phyloP scores from a whole-genome alignment of 2,329 filamentous ascomycete genomes.

The Herpomyces periplanetae region DNA sequence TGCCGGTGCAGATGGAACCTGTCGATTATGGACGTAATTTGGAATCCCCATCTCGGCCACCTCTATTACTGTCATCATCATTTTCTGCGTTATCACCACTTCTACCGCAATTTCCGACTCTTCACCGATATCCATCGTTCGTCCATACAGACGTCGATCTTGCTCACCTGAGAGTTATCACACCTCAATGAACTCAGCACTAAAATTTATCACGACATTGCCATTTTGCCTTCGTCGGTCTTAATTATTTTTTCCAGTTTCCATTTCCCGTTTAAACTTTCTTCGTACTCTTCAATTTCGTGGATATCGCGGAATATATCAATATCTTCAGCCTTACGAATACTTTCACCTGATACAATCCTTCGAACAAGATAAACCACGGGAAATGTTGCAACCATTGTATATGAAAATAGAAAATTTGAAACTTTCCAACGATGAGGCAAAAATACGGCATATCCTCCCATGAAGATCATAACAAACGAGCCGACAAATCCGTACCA shows the following conservation, averaged over 20 bases:
- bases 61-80: too few species aligned
- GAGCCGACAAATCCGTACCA: constrained; percentile 23
- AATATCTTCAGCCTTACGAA: constrained; percentile 15
- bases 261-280: too few species aligned
- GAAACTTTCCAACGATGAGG: constrained; percentile 23
- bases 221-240: too few species aligned
- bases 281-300: constrained; percentile 29
- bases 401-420: constrained; percentile 36
- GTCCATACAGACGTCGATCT: too few species aligned
- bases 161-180: too few species aligned
- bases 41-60: too few species aligned
- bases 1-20: constrained; percentile 70
- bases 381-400: constrained; percentile 30
- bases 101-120: too few species aligned
- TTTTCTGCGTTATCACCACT: too few species aligned
- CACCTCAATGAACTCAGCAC: too few species aligned
- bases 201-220: too few species aligned
- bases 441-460: constrained; percentile 35
- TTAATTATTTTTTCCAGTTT: too few species aligned
- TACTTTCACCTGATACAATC: constrained; percentile 19
- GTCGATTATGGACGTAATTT: constrained; percentile 58
- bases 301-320: constrained; percentile 21
- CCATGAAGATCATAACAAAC: constrained; percentile 19
- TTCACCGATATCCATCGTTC: too few species aligned
- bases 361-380: constrained; percentile 31